Base-by-base conservation (phyloP, 495 filamentous ascomycete genomes). In the Lophiostoma macrostomum region DNA sequence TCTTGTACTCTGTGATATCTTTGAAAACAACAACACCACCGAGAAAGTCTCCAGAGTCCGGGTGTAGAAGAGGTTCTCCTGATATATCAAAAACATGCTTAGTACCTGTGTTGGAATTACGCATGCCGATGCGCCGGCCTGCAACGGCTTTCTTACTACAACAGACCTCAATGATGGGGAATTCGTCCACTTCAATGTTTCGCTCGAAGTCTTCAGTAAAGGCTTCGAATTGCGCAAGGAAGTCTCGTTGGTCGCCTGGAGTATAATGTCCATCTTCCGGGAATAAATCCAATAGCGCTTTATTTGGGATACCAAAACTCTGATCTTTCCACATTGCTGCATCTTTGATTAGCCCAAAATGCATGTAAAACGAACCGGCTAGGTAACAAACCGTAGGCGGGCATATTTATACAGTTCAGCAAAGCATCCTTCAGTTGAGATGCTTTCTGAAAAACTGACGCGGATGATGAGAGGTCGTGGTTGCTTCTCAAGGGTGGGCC, bases 391-490 rank as follows among this genome's bases (percentile, higher is more conserved):
- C 47, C 80, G 20, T 87, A 72, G 14, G 86, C 79, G 7, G 85
- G 83, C 36, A 83, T 77, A 44, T 81, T 76, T 39, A 83, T 83
- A 30, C 76, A 78, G 56, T 88, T 81, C 5, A 88, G 68, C 23
- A 88, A 74, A 10, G 82, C 81, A 69, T 87, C 85, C 60, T 87
- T 87, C 73, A 88, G 77, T 40, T 79, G 69, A 24, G 73, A 77
- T 32, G 84, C 71, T 63, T 86, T 88, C 57, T 85, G 78, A 13
- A 85, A 67, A 1, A 78, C 70, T 5, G 81, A 79, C 13, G 82
- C 81, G 16, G 77, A 64, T 40, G 73, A 73, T 4, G 78, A 71
- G 6, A 71, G 60, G 14, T 73, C 65, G 3, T 72, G 65, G 30
- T 68, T 70, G 0, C 73, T 44, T 16, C 31, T 48, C 28, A 41